Base-by-base conservation (phyloP, 768 basidiomycete species). In the Suillus decipiens region DNA sequence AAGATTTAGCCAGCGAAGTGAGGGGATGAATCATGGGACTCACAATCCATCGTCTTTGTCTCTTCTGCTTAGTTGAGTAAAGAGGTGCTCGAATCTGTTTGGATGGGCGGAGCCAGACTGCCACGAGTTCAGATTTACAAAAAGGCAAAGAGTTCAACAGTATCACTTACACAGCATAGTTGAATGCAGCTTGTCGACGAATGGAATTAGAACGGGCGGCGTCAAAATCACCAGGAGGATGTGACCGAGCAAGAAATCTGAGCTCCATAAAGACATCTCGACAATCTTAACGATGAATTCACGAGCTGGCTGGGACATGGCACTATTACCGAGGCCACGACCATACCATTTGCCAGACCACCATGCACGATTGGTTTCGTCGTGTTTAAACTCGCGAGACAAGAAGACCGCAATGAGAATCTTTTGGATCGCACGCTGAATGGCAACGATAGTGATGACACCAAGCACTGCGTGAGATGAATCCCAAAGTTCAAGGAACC, bases 301-400 rank as follows among this genome's bases (percentile, higher is more conserved):
- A 73, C 97, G 89, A 62, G 93, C 95, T 37, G 96, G 95, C 74
- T 99, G 97, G 36, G 94, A 95, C 73, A 96, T 88, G 42, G 92
- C 94, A 39, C 92, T 90, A n/a, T 84, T 84, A 15, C 96, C 96
- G 22, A 99, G 82, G 34, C 94, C 93, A 63, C 95, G 85, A 54
- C 96, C 95, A 73, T 96, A 96, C 97, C 97, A 98, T 80, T 92
- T 90, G 65, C 95, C 96, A 19, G 96, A 95, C 97, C 97, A 99
- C 96, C 96, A 99, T 2, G 96, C 96, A 64, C 93, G 85, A 79
- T 99, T 99, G 33, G 93, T 96, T 80, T 98, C 95, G 72, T 99
- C 97, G 73, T 97, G 94, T 80, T 99, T 98, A 83, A 90, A 96
- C 77, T 99, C 97, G 71, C 97, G 90, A 31, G 95, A 93, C 53